phyloP scores from a whole-genome alignment of 176 grass and related monocot genomes.

The Stipa capillata region DNA sequence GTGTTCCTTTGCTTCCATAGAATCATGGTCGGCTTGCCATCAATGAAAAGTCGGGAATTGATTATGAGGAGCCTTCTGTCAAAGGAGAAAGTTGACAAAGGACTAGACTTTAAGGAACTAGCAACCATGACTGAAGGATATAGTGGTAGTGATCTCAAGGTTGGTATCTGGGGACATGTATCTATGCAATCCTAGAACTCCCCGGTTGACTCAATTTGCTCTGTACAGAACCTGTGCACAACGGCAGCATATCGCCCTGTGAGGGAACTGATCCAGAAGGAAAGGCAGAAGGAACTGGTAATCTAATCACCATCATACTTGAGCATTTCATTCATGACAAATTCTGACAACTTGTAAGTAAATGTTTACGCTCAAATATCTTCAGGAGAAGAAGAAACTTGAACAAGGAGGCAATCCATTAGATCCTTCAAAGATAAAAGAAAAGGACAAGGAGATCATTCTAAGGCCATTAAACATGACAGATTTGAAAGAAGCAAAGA shows the following conservation, averaged over 20 bases:
- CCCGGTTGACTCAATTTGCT: background rate
- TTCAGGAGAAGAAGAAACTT: conserved; percentile 44
- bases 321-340: background rate
- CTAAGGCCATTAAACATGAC: conserved; percentile 71
- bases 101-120: conserved; percentile 74
- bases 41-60: conserved; percentile 59
- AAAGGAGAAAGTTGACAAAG: conserved; percentile 64
- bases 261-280: conserved; percentile 84
- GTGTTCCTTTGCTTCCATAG: conserved; percentile 31
- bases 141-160: conserved; percentile 93
- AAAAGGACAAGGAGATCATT: conserved; percentile 37
- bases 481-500: conserved; percentile 90
- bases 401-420: conserved; percentile 29
- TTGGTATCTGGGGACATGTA: conserved; percentile 29
- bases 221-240: conserved; percentile 78
- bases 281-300: conserved; percentile 91
- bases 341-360: background rate
- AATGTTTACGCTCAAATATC: background rate
- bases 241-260: conserved; percentile 85
- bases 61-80: conserved; percentile 74
- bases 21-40: conserved; percentile 92
- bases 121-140: conserved; percentile 89
- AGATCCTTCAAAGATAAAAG: conserved; percentile 26
- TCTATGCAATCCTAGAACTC: background rate
- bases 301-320: background rate